Evolutionary conservation across 495 filamentous ascomycete genomes (phyloP).

Genomic region (Haplographium delicatum): DNA sequence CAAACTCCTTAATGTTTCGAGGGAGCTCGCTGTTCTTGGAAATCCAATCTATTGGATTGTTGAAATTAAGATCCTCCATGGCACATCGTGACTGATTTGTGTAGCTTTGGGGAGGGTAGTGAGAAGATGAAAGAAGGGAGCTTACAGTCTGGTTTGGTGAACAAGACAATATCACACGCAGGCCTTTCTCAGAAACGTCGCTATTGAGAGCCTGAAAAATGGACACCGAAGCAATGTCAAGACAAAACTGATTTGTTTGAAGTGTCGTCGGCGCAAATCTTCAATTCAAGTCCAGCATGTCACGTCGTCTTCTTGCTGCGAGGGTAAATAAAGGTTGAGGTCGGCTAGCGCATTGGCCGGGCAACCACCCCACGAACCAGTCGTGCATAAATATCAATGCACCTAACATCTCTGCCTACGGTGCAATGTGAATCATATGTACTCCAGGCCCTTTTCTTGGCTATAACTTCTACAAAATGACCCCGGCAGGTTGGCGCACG

Average conservation of each 20-base stretch:
- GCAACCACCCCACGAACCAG: conserved; percentile 12
- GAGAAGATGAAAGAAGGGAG: background rate
- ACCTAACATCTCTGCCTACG: background rate
- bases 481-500: too few relatives aligned
- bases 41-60: conserved; percentile 11
- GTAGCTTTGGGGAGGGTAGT: background rate
- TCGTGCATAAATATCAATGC: background rate
- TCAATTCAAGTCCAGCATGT: background rate
- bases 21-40: background rate
- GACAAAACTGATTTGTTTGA: too few relatives aligned
- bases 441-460: too few relatives aligned
- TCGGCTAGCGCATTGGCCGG: background rate
- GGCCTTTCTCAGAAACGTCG: background rate
- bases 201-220: background rate
- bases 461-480: too few relatives aligned
- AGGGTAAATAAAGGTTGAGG: conserved; percentile 3
- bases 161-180: background rate
- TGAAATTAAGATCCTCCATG: background rate
- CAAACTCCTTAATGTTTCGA: conserved; percentile 3
- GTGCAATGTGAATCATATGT: background rate
- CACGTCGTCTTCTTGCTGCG: background rate
- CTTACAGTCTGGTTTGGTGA: background rate
- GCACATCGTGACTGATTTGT: background rate
- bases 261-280: too few relatives aligned
- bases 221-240: too few relatives aligned